Base-by-base conservation (phyloP, 495 filamentous ascomycete genomes). In the Hyphodiscus hymeniophilus region DNA sequence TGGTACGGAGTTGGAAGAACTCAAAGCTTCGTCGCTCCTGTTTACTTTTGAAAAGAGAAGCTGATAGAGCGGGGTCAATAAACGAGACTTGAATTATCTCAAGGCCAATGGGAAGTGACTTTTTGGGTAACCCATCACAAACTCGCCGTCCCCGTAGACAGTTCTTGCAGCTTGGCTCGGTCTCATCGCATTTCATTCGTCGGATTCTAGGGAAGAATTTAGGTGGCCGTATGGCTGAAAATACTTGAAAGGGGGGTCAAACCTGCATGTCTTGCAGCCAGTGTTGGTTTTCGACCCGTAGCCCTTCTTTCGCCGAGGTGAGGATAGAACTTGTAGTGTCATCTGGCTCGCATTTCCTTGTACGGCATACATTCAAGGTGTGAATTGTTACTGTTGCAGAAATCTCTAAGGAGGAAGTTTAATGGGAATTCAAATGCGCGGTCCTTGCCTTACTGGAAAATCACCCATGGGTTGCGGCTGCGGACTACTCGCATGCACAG, bases 1-100 rank as follows among this genome's bases (percentile, higher is more conserved):
- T 47, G 6, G 67, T 76, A 15, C 64, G 61, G 8, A 40, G 39
- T n/a, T 55, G 61, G 45, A 77, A 77, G 58, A 64, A 70, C 50
- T 61, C 54, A 24, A 71, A 48, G 16, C 16, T 20, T 3, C 46
- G 22, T 35, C 30, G 26, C n/a, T 40, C 46, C 31, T 41, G 35
- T n/a, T 53, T 52, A 35, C 45, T 61, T 1, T 43, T 58, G 26
- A 51, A 30, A n/a, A 46, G 35, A 22, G 32, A 17, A 5, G 41
- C 8, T n/a, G 47, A 55, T n/a, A 13, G 38, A 47, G 6, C 22
- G 11, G 43, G 33, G 3, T 20, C 15, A 7, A 42, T 13, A 11
- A 42, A 12, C 2, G 38, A 22, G 22, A 24, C 10, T 28, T 10
- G 26, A 10, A 28, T 28, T 28, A 10, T 36, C n/a, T n/a, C n/a